Percentiles rank a stretch among this genome's conserved stretches.
phyloP scores from a whole-genome alignment of 768 basidiomycete species.

The Tulasnella sp. region DNA sequence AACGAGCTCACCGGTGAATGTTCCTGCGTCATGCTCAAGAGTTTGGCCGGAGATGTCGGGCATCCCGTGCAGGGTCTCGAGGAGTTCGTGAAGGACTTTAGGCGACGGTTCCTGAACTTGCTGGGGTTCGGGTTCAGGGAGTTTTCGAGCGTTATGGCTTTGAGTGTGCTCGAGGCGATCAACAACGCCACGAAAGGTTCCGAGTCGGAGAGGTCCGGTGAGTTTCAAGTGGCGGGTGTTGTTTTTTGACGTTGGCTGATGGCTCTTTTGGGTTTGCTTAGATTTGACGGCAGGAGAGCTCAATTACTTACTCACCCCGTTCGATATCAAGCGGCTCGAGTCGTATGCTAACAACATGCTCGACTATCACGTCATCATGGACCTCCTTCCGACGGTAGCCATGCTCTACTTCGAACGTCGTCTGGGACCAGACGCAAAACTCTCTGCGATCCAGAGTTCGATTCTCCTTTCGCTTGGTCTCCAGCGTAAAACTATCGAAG shows the following conservation, averaged over 20 bases:
- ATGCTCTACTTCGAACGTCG: constrained; percentile 69
- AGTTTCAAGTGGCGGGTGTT: too few species aligned
- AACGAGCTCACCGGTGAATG: constrained; percentile 96
- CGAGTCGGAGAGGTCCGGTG: neutral
- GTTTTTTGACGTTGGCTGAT: neutral
- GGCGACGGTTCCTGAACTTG: constrained; percentile 75
- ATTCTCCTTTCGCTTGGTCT: constrained; percentile 82
- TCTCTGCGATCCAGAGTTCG: constrained; percentile 85
- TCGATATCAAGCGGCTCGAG: constrained; percentile 90
- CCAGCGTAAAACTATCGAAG: constrained; percentile 82
- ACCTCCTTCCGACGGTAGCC: constrained; percentile 73
- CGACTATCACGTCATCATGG: constrained; percentile 92
- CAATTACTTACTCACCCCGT: constrained; percentile 63
- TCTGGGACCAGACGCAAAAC: constrained; percentile 44
- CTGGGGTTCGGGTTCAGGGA: constrained; percentile 93
- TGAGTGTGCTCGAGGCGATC: constrained; percentile 82
- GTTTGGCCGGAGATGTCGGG: constrained; percentile 51
- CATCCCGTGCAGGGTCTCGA: constrained; percentile 62
- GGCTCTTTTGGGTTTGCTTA: constrained; percentile 26
- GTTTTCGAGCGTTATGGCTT: constrained; percentile 74
- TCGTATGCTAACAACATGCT: constrained; percentile 94
- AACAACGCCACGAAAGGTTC: constrained; percentile 35
- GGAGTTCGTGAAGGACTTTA: constrained; percentile 84
- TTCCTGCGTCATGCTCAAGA: constrained; percentile 89
- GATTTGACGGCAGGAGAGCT: constrained; percentile 38